These are phyloP conservation scores for Mariannaea sp. DNA, from an alignment of 2,329 filamentous ascomycete species.

Conservation along the genomic window DNA sequence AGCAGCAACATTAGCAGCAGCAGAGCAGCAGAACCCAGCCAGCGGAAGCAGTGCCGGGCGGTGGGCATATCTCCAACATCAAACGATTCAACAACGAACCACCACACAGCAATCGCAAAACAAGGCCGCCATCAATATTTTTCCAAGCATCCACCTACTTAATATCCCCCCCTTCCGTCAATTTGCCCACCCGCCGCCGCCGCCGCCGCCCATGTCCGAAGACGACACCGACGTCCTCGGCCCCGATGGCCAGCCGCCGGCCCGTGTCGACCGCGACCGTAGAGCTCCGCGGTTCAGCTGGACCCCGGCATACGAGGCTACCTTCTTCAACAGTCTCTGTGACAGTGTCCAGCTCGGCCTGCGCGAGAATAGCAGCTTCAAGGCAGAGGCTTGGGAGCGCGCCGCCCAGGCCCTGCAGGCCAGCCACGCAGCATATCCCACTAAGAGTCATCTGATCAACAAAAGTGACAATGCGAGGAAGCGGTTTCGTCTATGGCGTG, in stretches of 20 bases:
- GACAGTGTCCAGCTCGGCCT: conserved; percentile 62
- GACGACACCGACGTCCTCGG: conserved; percentile 45
- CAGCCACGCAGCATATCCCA: conserved; percentile 60
- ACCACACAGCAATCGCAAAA: too few species aligned
- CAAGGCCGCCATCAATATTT: neutral
- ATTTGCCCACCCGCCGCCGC: neutral
- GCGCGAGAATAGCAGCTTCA: conserved; percentile 64
- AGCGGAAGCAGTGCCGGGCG: too few species aligned
- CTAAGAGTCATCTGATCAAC: conserved; percentile 66
- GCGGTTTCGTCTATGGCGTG: conserved; percentile 65
- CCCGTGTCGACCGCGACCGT: conserved; percentile 46
- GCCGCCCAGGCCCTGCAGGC: conserved; percentile 59
- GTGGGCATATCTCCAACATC: too few species aligned
- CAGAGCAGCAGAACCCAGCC: too few species aligned
- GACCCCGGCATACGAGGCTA: conserved; percentile 62
- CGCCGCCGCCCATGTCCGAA: conserved; percentile 42
- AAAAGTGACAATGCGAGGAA: conserved; percentile 68
- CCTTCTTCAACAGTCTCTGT: conserved; percentile 65
- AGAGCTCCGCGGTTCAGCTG: conserved; percentile 62
- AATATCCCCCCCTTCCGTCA: too few species aligned
- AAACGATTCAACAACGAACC: too few species aligned
- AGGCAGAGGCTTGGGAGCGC: conserved; percentile 64
- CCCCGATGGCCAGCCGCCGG: conserved; percentile 42
- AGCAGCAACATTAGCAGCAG: too few species aligned
- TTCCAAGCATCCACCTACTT: too few species aligned